Evolutionary conservation across 345 rosid genomes (phyloP), one percentile per base, ranked within the genome.

Genomic region (Murraya paniculata): DNA sequence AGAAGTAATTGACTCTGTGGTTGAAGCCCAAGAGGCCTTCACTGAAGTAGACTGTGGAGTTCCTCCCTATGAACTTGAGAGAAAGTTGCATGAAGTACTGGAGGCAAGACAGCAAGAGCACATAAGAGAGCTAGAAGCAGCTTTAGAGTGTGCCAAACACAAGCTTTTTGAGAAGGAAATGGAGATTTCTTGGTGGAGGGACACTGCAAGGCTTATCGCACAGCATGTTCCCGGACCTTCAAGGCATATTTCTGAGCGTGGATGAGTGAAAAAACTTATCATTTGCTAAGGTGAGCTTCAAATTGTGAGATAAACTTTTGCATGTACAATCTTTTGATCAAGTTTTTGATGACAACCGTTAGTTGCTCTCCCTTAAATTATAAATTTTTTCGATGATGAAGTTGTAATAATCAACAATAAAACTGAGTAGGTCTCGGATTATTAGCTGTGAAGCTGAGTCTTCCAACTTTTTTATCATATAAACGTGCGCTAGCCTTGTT

Each of bases 111-210:
- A 88, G 83, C 83, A 84, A 73, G 95, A 91, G 57, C 84, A 86
- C 74, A 93, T 93, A 73, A 84, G 80, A 79, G 93, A 91, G 87
- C 85, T 95, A 1, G 89, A 93, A 86, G 78, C 73, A 50, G 91
- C 89, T 65, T 73, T 95, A 67, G 83, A 81, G 69, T 71, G 77
- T 41, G 81, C 85, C 55, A 81, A 81, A 61, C 71, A 72, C 56
- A 88, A 79, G 84, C 95, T 93, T 35, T 73, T 35, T 4, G 85
- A 88, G 82, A 90, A 90, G 62, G 95, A 95, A 57, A 64, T 70
- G 31, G 97, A 95, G 89, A 82, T 86, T 64, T 84, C 88, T 13
- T 87, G 91, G 97, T 95, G 95, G 98, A 93, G 87, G 83, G 95
- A 87, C 81, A 89, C 91, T 7, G 97, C 94, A 28, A 70, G 69